phyloP scores from a whole-genome alignment of 2,329 filamentous ascomycete species.

The Penicillium italicum region DNA sequence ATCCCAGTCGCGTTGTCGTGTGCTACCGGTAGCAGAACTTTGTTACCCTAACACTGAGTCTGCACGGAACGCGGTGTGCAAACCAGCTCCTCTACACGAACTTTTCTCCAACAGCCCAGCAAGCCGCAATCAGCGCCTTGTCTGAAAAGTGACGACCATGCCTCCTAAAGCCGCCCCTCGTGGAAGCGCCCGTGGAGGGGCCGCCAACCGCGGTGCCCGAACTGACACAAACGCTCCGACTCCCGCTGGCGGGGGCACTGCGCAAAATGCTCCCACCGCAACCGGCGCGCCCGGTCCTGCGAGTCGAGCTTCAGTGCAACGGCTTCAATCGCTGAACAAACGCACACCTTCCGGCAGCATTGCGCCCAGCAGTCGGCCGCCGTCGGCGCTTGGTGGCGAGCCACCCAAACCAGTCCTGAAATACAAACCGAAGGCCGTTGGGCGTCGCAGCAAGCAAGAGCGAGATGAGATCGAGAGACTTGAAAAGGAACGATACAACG shows the following conservation, averaged over 20 bases:
- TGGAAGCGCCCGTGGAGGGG: conserved; percentile 22
- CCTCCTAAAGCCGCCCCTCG: conserved; percentile 34
- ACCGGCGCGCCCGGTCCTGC: conserved; percentile 17
- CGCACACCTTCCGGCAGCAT: conserved; percentile 39
- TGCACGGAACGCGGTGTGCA: not conserved
- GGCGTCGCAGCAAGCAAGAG: conserved; percentile 45
- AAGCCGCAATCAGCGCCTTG: conserved; percentile 16
- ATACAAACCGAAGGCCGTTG: conserved; percentile 42
- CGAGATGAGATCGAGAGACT: conserved; percentile 43
- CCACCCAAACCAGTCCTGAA: conserved; percentile 40
- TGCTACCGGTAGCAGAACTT: not conserved
- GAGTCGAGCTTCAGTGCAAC: conserved; percentile 38
- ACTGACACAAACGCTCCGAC: conserved; percentile 16
- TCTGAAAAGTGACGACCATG: conserved; percentile 24
- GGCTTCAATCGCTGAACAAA: conserved; percentile 43
- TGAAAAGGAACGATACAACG: conserved; percentile 41
- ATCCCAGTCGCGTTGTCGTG: not conserved
- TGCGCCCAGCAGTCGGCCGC: conserved; percentile 24
- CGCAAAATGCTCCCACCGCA: conserved; percentile 14
- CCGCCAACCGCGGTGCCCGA: conserved; percentile 5
- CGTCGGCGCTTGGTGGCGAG: conserved; percentile 25
- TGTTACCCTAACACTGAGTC: too few relatives aligned
- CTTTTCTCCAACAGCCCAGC: conserved; percentile 3
- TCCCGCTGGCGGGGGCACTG: conserved; percentile 9
- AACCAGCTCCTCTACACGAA: conserved; percentile 1